phyloP scores from a whole-genome alignment of 2,329 filamentous ascomycete species.

The Epichloe baconii region DNA sequence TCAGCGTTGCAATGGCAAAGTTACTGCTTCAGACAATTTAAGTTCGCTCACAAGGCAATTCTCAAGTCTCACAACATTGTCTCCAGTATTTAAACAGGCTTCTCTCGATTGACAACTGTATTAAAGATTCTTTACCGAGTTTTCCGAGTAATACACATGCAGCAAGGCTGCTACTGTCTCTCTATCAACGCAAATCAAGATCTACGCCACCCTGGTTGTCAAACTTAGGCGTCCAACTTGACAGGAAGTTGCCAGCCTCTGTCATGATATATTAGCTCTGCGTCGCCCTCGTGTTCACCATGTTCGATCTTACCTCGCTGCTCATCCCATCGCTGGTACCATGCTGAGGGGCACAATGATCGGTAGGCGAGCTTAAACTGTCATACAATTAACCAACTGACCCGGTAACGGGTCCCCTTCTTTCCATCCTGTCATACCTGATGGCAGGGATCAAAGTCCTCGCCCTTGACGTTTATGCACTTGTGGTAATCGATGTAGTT shows the following conservation, averaged over 20 bases:
- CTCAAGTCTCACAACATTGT: not conserved
- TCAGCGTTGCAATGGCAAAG: not conserved
- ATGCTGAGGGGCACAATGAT: constrained; percentile 91
- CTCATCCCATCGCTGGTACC: constrained; percentile 92
- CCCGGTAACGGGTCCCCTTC: not conserved
- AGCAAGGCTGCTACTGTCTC: constrained; percentile 18
- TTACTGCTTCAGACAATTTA: not conserved
- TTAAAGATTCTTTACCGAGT: constrained; percentile 16
- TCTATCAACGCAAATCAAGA: constrained; percentile 15
- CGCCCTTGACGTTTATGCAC: constrained; percentile 95
- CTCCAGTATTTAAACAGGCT: constrained; percentile 4
- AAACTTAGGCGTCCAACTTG: constrained; percentile 45
- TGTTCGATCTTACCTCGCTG: constrained; percentile 63
- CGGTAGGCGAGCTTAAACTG: constrained; percentile 96
- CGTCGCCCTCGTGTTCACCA: not conserved
- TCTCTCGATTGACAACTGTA: constrained; percentile 10
- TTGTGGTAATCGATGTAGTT: constrained; percentile 99
- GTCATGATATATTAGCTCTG: constrained; percentile 15
- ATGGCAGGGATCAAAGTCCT: constrained; percentile 93
- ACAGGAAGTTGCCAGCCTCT: constrained; percentile 55
- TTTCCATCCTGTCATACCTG: constrained; percentile 49
- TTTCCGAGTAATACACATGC: constrained; percentile 25
- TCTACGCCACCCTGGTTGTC: constrained; percentile 11
- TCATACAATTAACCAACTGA: constrained; percentile 9
- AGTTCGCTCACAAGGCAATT: not conserved